Percentiles rank a stretch among this genome's conserved stretches.
phyloP scores from a whole-genome alignment of 2,329 filamentous ascomycete genomes.

The Cryphonectria nitschkei region DNA sequence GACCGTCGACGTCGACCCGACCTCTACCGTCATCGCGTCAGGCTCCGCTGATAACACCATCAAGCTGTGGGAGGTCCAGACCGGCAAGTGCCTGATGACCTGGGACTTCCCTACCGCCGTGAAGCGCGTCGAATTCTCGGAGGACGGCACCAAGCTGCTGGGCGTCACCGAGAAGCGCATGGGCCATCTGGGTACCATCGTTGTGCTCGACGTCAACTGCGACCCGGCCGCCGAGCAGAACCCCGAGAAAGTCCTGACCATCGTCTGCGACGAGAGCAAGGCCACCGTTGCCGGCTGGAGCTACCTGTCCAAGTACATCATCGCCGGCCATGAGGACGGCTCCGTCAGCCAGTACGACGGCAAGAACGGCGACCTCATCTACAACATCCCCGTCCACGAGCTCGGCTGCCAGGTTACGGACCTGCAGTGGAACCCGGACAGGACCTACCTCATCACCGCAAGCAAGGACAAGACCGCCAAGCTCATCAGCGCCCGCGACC shows the following conservation, averaged over 20 bases:
- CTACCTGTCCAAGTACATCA: conserved; percentile 93
- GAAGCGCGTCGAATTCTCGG: conserved; percentile 96
- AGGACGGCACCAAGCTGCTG: conserved; percentile 87
- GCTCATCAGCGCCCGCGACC: conserved; percentile 83
- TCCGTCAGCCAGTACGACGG: conserved; percentile 88
- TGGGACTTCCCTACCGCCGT: conserved; percentile 98
- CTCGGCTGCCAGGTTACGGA: conserved; percentile 83
- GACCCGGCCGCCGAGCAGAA: conserved; percentile 83
- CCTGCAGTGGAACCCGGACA: conserved; percentile 90
- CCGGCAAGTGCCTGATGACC: conserved; percentile 89
- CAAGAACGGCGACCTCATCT: conserved; percentile 84
- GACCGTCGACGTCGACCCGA: conserved; percentile 96
- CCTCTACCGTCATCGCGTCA: conserved; percentile 87
- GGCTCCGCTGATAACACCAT: conserved; percentile 99
- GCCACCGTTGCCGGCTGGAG: conserved; percentile 97
- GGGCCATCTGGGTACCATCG: conserved; percentile 92
- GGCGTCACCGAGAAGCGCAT: conserved; percentile 99
- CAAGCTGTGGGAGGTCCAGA: conserved; percentile 93
- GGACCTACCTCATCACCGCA: conserved; percentile 97
- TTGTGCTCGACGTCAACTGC: conserved; percentile 81
- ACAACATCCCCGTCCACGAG: conserved; percentile 85
- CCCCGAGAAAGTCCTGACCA: conserved; percentile 80
- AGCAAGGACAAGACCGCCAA: conserved; percentile 98
- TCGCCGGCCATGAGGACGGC: conserved; percentile 96
- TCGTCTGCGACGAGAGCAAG: conserved; percentile 94